Percentiles rank a stretch among this genome's conserved stretches.
Evolutionary conservation across 148 eudicot genomes (phyloP).

Genomic region (Nepenthes mirabilis): DNA sequence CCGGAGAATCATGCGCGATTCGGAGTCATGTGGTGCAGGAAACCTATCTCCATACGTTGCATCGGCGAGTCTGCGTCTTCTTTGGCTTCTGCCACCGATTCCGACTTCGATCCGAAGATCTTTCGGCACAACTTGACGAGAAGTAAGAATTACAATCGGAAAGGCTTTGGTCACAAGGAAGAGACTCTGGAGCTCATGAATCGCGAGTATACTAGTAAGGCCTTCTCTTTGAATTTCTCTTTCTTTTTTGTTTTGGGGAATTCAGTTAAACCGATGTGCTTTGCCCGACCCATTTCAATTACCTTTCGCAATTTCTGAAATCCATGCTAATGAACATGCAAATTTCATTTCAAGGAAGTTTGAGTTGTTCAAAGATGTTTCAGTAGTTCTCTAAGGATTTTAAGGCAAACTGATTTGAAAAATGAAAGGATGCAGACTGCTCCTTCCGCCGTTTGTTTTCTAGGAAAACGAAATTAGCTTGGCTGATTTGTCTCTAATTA

Average conservation of each 20-base stretch:
- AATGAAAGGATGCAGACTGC: too few species aligned
- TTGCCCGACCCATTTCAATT: too few species aligned
- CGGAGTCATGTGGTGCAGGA: conserved; percentile 19
- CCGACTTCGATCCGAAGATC: conserved; percentile 73
- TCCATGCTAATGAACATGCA: too few species aligned
- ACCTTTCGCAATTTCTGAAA: too few species aligned
- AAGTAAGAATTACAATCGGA: conserved; percentile 77
- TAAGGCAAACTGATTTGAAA: too few species aligned
- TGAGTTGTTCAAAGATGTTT: too few species aligned
- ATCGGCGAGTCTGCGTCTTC: conserved; percentile 33
- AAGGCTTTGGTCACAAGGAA: conserved; percentile 72
- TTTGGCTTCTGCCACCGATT: conserved; percentile 13
- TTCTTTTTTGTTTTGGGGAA: neutral
- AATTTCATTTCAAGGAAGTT: too few species aligned
- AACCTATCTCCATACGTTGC: conserved; percentile 40
- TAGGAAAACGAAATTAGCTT: neutral
- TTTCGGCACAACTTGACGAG: conserved; percentile 86
- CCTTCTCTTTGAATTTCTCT: neutral
- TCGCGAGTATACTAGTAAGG: conserved; percentile 74
- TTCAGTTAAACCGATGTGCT: neutral
- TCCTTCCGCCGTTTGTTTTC: too few species aligned
- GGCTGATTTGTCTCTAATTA: too few species aligned
- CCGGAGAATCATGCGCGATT: conserved; percentile 26
- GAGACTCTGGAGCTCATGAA: conserved; percentile 77
- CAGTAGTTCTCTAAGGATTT: too few species aligned